Percentiles rank a stretch among this genome's conserved stretches.
These are phyloP conservation scores for Kurtzmaniella natalensis DNA, from an alignment of 1,139 yeast genomes.

Conservation along the genomic window DNA sequence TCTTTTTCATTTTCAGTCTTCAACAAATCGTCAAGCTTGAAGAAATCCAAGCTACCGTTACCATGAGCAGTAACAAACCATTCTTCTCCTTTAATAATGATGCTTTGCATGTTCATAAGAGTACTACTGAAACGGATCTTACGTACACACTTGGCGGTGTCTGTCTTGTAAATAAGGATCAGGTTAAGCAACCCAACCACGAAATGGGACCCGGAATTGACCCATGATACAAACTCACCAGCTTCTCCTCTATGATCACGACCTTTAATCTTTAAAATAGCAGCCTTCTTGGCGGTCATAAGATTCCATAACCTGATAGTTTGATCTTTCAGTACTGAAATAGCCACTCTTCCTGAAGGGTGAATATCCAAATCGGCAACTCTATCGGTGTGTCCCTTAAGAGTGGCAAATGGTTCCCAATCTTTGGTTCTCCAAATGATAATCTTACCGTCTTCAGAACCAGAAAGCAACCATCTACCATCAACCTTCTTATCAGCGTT, in stretches of 20 bases:
- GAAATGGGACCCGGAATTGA: conserved; percentile 58
- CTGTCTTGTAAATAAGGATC: conserved; percentile 61
- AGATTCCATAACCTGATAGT: conserved; percentile 89
- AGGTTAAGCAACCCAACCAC: conserved; percentile 69
- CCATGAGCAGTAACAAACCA: conserved; percentile 66
- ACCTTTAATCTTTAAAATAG: conserved; percentile 69
- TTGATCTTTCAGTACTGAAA: conserved; percentile 81
- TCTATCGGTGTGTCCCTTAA: conserved; percentile 80
- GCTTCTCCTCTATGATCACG: conserved; percentile 59
- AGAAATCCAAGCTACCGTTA: conserved; percentile 68
- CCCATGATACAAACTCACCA: conserved; percentile 68
- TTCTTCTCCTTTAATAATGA: conserved; percentile 41
- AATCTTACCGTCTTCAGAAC: conserved; percentile 87
- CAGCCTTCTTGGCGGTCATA: conserved; percentile 97
- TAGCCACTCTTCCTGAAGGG: conserved; percentile 88
- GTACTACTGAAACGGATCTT: conserved; percentile 50
- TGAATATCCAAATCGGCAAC: conserved; percentile 85
- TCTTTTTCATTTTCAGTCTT: conserved; percentile 12
- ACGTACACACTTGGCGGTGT: conserved; percentile 54
- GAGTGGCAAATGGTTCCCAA: conserved; percentile 88
- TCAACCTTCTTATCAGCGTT: conserved; percentile 25
- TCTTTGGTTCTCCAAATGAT: conserved; percentile 94
- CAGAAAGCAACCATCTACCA: conserved; percentile 87
- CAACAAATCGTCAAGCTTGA: conserved; percentile 28
- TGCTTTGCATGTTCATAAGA: conserved; percentile 64